Evolutionary conservation across 2,329 filamentous ascomycete genomes (phyloP).

Genomic region (Aspergillus ustus): DNA sequence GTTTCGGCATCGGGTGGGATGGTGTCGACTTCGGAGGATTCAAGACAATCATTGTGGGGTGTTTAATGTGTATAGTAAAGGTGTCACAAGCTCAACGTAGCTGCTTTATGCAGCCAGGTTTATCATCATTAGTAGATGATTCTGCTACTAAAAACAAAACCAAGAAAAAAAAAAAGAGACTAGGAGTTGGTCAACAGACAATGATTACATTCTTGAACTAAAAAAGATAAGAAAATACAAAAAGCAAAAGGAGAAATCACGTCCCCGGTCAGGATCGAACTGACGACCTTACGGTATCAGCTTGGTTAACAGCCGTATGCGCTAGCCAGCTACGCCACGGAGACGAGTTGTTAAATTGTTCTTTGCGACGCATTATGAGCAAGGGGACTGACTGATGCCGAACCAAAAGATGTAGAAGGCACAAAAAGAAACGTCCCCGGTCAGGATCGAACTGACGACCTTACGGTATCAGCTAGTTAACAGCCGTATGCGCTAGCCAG

Average conservation of each 20-base stretch:
- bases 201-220: no score
- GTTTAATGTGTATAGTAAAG: not conserved
- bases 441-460: slow-evolving; percentile 9
- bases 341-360: not conserved
- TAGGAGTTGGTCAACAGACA: no score
- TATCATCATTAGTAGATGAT: no score
- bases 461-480: slow-evolving; percentile 5
- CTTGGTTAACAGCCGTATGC: slow-evolving; percentile 6
- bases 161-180: no score
- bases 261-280: slow-evolving; percentile 5
- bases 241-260: not conserved
- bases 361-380: not conserved
- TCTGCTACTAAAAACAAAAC: no score
- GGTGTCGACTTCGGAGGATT: not conserved
- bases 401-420: not conserved
- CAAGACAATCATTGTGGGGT: not conserved
- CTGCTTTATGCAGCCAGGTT: not conserved
- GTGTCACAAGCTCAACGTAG: not conserved
- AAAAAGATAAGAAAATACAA: not conserved
- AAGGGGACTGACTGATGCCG: not conserved
- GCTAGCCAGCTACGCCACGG: slow-evolving; percentile 6
- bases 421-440: not conserved
- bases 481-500: slow-evolving; percentile 8
- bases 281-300: slow-evolving; percentile 6
- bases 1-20: not conserved